A percentile compares a stretch with the other conserved stretches of the same genome.
Evolutionary conservation across 441 rosid genomes (phyloP).

Genomic region (Cnidoscolus chayamansa): DNA sequence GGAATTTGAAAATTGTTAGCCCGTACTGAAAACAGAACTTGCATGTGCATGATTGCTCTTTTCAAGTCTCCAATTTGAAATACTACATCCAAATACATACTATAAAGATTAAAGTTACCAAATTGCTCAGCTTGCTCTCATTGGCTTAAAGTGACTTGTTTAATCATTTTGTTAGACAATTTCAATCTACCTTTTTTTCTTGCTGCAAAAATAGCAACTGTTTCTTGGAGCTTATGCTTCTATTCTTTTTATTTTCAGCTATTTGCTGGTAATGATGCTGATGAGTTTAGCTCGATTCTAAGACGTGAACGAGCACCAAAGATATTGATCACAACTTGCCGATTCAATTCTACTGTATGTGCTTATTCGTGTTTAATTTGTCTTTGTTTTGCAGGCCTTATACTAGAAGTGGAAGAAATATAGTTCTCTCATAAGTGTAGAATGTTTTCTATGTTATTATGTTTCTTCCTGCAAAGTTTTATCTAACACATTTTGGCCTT

Average conservation of each 20-base stretch:
- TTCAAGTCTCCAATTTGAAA: no score
- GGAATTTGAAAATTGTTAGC: no score
- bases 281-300: constrained; percentile 67
- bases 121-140: neutral
- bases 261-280: constrained; percentile 79
- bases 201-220: neutral
- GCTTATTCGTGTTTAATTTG: constrained; percentile 9
- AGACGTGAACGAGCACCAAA: constrained; percentile 54
- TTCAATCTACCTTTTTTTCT: neutral
- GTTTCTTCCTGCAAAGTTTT: neutral
- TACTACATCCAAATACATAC: neutral
- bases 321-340: constrained; percentile 81
- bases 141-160: neutral
- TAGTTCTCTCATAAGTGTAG: neutral
- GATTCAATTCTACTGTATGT: constrained; percentile 86
- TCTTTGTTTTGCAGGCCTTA: neutral
- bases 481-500: neutral
- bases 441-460: neutral
- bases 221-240: constrained; percentile 6
- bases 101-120: neutral
- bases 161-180: neutral
- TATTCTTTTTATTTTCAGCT: constrained; percentile 40
- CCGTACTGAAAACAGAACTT: no score
- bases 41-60: no score
- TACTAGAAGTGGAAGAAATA: neutral